Percentiles rank a stretch among this genome's conserved stretches.
Conservation (phyloP, 1,139 yeast species). For the Geotrichum cucujoidarum region DNA sequence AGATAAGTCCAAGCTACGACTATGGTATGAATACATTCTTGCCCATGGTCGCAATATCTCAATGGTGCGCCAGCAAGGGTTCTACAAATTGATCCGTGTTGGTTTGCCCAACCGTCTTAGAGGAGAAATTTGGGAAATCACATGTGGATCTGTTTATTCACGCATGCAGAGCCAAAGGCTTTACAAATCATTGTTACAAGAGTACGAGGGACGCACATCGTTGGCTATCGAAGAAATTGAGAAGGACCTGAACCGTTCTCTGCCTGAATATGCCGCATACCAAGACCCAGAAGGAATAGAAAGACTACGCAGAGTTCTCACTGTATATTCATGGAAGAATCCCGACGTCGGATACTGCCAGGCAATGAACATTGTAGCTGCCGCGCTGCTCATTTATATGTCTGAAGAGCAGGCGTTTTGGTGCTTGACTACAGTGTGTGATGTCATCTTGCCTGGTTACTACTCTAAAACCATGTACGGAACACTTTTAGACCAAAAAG, state of each 20-base stretch:
- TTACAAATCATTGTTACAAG: slow-evolving; percentile 54
- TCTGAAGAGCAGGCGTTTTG: slow-evolving; percentile 98
- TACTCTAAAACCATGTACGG: slow-evolving; percentile 98
- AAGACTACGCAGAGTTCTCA: slow-evolving; percentile 76
- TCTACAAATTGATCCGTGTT: slow-evolving; percentile 75
- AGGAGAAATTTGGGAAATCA: slow-evolving; percentile 94
- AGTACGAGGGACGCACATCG: slow-evolving; percentile 59
- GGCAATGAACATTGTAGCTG: slow-evolving; percentile 97
- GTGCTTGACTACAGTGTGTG: slow-evolving; percentile 81
- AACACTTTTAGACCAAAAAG: slow-evolving; percentile 86
- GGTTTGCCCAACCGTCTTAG: slow-evolving; percentile 89
- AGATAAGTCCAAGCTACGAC: slow-evolving; percentile 79
- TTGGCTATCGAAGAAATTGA: slow-evolving; percentile 94
- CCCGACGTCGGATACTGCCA: slow-evolving; percentile 98
- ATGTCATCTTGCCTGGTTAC: slow-evolving; percentile 85
- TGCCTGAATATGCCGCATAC: slow-evolving; percentile 95
- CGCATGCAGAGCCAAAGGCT: slow-evolving; percentile 60
- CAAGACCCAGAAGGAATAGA: slow-evolving; percentile 81
- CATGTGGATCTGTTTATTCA: slow-evolving; percentile 78
- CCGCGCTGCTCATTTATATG: slow-evolving; percentile 87
- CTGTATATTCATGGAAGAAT: slow-evolving; percentile 94
- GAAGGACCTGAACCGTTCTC: slow-evolving; percentile 86
- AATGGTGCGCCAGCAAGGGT: slow-evolving; percentile 65
- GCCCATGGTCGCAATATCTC: slow-evolving; percentile 82
- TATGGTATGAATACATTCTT: slow-evolving; percentile 89